phyloP scores from a whole-genome alignment of 768 basidiomycete genomes.

The Filobasidium wieringae region DNA sequence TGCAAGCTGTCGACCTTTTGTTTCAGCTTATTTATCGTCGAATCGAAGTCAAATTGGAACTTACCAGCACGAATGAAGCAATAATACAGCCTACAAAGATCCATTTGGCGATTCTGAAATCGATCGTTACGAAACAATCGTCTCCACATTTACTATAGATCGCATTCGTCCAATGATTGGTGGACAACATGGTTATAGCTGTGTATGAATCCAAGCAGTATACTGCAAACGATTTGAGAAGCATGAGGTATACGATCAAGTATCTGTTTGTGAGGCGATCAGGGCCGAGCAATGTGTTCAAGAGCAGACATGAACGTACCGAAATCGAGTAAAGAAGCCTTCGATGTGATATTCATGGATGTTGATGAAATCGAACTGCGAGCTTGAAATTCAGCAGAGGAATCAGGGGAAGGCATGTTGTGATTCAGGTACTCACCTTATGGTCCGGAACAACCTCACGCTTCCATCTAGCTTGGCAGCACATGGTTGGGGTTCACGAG shows the following conservation, averaged over 20 bases:
- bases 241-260: slow-evolving; percentile 79
- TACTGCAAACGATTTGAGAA: slow-evolving; percentile 91
- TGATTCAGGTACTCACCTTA: slow-evolving; percentile 52
- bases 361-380: slow-evolving; percentile 92
- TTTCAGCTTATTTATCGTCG: background rate
- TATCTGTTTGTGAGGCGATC: slow-evolving; percentile 48
- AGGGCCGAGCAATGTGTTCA: background rate
- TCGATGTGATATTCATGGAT: slow-evolving; percentile 82
- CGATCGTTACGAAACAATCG: slow-evolving; percentile 66
- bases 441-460: slow-evolving; percentile 94
- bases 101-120: slow-evolving; percentile 85
- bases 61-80: slow-evolving; percentile 85
- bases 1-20: slow-evolving; percentile 49
- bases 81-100: slow-evolving; percentile 97
- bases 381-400: background rate
- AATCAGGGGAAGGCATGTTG: background rate
- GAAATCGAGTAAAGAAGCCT: slow-evolving; percentile 71
- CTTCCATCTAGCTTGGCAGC: slow-evolving; percentile 71
- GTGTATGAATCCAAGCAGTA: slow-evolving; percentile 97
- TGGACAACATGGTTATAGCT: slow-evolving; percentile 88
- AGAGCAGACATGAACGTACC: slow-evolving; percentile 45
- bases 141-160: slow-evolving; percentile 65
- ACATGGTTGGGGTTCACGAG: no score
- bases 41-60: slow-evolving; percentile 27
- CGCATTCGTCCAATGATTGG: slow-evolving; percentile 76